Evolutionary conservation across 2,329 filamentous ascomycete species (phyloP).

Genomic region (Penicillium glabrum): DNA sequence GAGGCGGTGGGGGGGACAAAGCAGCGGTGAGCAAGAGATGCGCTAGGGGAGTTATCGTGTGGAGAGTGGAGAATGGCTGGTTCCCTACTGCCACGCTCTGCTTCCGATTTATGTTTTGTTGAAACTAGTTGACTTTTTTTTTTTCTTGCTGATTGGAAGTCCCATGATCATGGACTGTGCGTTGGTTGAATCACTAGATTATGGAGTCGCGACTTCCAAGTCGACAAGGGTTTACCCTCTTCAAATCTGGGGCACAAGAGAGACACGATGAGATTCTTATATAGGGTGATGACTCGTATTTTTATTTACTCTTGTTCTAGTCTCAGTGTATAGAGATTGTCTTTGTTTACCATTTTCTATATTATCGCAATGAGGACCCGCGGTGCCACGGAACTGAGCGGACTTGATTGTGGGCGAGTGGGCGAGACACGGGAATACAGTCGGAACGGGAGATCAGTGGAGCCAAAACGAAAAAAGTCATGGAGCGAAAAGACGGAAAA

Average conservation of each 20-base stretch:
- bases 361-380: background rate
- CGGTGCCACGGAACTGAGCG: background rate
- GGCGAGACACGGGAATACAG: background rate
- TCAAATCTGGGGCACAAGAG: background rate
- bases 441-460: constrained; percentile 8
- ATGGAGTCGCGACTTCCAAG: background rate
- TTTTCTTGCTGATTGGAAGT: background rate
- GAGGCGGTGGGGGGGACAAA: constrained; percentile 44
- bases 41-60: constrained; percentile 36
- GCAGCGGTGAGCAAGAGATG: constrained; percentile 45
- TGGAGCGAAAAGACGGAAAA: background rate
- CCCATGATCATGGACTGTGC: constrained; percentile 3
- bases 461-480: background rate
- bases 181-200: background rate
- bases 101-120: background rate
- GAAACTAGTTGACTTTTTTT: background rate
- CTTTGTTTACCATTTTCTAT: background rate
- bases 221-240: background rate
- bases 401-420: background rate
- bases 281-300: background rate
- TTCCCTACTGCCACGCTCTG: constrained; percentile 3
- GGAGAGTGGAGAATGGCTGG: constrained; percentile 25
- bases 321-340: background rate
- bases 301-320: background rate
- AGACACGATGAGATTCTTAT: constrained; percentile 8